Evolutionary conservation across 805 yeast genomes (phyloP), one percentile per base, ranked within the genome.

Genomic region (Yarrowia sp.): DNA sequence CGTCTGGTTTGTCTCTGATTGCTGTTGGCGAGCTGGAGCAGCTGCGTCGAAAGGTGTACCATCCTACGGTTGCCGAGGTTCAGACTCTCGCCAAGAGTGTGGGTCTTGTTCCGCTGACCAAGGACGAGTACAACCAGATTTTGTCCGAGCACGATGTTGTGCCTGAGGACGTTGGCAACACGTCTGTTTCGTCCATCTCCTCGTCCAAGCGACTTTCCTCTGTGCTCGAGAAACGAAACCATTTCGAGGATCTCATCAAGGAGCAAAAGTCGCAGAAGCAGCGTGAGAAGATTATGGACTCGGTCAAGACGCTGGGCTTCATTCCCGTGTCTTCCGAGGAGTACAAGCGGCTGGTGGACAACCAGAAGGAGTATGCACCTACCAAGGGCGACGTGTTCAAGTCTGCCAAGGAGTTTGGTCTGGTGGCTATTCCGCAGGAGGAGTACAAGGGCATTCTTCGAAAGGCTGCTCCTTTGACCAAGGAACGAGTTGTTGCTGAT

Each of bases 391-490:
- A 76, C 21, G 68, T 76, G 17, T 67, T 73, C 21, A 68, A 74
- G 32, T 69, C 72, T 16, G 82, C 86, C 4, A 78, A 76, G 69
- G 72, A 72, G 16, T 79, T 80, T 68, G 79, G 79, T 9, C 70
- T 83, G 58, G 75, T 80, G 2, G 79, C 82, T 0, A 67, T 83
- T 46, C 78, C 84, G 1, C 67, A 72, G 6, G 82, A 79, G 0
- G 85, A 82, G 64, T 82, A 80, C 67, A 74, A 72, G 52, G 63
- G 70, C 1, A 68, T 81, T 22, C 66, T 79, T 58, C 74, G 72
- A 44, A 48, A 65, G 38, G 70, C 63, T 4, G 46, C 46, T 26
- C 61, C 61, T 6, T 4, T 54, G 7, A 67, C 71, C 9, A 58
- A 67, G 26, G 70, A 68, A 1, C 76, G 74, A 44, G 65, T 73